phyloP scores from a whole-genome alignment of 768 basidiomycete species.

The Pulveroboletus sp. region DNA sequence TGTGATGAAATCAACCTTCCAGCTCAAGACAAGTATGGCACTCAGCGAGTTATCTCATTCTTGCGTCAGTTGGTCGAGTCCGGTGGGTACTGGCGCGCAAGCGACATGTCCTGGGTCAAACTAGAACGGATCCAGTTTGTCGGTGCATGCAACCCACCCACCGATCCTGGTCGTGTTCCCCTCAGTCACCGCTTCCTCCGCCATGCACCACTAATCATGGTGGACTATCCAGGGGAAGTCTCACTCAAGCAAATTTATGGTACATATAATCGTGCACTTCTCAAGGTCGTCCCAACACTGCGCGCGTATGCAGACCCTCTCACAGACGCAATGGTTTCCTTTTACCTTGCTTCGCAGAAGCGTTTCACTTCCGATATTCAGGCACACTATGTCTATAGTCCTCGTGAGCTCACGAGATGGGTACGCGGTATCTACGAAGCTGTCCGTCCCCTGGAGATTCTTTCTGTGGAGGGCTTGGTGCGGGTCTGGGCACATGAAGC shows the following conservation, averaged over 20 bases:
- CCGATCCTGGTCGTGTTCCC: slow-evolving; percentile 98
- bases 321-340: slow-evolving; percentile 95
- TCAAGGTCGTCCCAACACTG: slow-evolving; percentile 93
- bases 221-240: slow-evolving; percentile 96
- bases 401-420: slow-evolving; percentile 98
- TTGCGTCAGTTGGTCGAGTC: slow-evolving; percentile 94
- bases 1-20: slow-evolving; percentile 99
- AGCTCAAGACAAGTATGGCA: slow-evolving; percentile 96
- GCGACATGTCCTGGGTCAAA: slow-evolving; percentile 96
- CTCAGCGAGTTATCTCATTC: slow-evolving; percentile 98
- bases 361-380: slow-evolving; percentile 96
- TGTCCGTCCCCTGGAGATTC: slow-evolving; percentile 87
- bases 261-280: slow-evolving; percentile 92
- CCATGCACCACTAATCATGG: slow-evolving; percentile 97
- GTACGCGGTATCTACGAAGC: slow-evolving; percentile 96
- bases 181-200: slow-evolving; percentile 96
- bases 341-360: slow-evolving; percentile 92
- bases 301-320: slow-evolving; percentile 91
- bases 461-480: slow-evolving; percentile 92
- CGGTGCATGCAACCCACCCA: slow-evolving; percentile 98
- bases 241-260: slow-evolving; percentile 98
- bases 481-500: slow-evolving; percentile 99
- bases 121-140: slow-evolving; percentile 99
- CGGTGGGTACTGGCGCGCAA: slow-evolving; percentile 91
- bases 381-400: slow-evolving; percentile 98